Base-by-base conservation (phyloP, 345 rosid genomes). In the Gossypium thurberi region DNA sequence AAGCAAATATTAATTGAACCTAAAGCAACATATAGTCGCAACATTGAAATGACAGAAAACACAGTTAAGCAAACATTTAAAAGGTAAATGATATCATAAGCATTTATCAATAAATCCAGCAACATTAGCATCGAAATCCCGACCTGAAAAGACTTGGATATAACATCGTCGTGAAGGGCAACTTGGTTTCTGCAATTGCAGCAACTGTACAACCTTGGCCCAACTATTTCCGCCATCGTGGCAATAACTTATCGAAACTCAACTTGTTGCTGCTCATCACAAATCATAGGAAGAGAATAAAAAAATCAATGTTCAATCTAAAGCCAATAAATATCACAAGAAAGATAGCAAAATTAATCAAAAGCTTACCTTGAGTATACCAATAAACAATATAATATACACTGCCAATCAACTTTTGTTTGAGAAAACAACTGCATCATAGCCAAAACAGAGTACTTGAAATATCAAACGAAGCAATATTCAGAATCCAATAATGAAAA, bases 151-250 rank as follows among this genome's bases (percentile, higher is more conserved):
- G 87, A 81, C 73, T 86, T 86, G 25, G 86, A 81, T 76, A 86
- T 86, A 74, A 86, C 84, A 80, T 86, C 87, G 67, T 86, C 87
- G n/a, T 86, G 90, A 78, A 82, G 79, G 42, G 86, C 86, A 74
- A 86, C 86, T 66, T 79, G 78, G 78, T 82, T 86, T 21, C 87
- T 82, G 81, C 90, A 86, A 84, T 86, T 82, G 65, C 82, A 84
- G 82, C 87, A 86, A 74, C 86, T 79, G 75, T 86, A 86, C 85
- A 86, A 52, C 77, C 90, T 81, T 64, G 85, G 85, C 43, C 85
- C 87, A 72, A 81, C 62, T 63, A 81, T 15, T 60, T 80, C 83
- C 15, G 66, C 71, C 83, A 81, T 77, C 61, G 2, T 33, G 63
- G 28, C 15, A 48, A 70, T 10, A 55, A 8, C 59, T 20, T 69